A percentile compares a stretch with the other conserved stretches of the same genome.
Conservation (phyloP, 208 protist species). For the Naegleria lovaniensis region DNA sequence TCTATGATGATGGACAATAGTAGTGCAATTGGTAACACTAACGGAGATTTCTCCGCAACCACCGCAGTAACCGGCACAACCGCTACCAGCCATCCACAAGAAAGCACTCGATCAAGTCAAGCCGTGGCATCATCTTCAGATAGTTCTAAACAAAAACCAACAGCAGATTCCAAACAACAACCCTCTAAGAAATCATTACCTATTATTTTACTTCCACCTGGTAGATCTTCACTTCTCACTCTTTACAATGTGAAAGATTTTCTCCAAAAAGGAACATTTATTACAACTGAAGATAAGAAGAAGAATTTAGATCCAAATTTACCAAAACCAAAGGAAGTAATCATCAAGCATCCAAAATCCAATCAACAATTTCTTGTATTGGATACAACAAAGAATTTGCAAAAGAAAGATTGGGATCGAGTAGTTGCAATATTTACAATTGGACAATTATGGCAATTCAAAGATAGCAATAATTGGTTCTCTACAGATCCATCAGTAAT, state of each 20-base stretch:
- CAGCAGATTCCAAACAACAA: too few relatives aligned
- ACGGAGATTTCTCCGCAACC: neutral
- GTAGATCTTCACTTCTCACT: neutral
- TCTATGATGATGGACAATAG: neutral
- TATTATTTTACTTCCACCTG: slow-evolving; percentile 14
- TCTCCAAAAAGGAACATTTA: neutral
- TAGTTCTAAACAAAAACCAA: neutral
- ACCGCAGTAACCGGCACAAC: neutral
- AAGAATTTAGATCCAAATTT: neutral
- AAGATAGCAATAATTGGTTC: neutral
- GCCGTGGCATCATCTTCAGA: too few relatives aligned
- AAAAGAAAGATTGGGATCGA: neutral
- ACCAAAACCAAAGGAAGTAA: neutral
- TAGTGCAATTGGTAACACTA: neutral
- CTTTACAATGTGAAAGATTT: slow-evolving; percentile 5
- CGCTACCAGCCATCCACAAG: too few relatives aligned
- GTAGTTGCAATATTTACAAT: slow-evolving; percentile 11
- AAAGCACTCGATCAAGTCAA: too few relatives aligned
- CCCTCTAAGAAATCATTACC: neutral
- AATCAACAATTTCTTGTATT: neutral
- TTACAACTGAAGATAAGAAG: neutral
- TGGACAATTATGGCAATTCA: slow-evolving; percentile 22
- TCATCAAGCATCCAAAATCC: neutral
- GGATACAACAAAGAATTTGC: neutral
- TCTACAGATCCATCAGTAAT: neutral